A percentile compares a stretch with the other conserved stretches of the same genome.
These are phyloP conservation scores for Exophiala oligosperma DNA, from an alignment of 2,329 filamentous ascomycete genomes.

Conservation along the genomic window DNA sequence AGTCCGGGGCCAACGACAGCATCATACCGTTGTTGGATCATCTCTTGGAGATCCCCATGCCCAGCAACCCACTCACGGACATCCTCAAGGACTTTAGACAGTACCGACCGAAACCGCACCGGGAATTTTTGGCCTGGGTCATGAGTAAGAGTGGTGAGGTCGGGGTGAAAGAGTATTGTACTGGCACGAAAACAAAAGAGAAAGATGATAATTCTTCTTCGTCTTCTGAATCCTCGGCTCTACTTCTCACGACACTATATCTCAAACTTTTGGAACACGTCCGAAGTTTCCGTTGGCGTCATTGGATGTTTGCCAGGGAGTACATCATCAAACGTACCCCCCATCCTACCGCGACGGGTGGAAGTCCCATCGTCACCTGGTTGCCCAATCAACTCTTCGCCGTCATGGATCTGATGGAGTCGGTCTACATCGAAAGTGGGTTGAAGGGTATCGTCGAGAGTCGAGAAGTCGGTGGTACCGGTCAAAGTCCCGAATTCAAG, in stretches of 20 bases:
- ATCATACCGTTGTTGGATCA: conserved; percentile 92
- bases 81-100: conserved; percentile 86
- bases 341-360: conserved; percentile 50
- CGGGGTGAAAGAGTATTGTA: conserved; percentile 38
- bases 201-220: conserved; percentile 8
- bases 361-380: conserved; percentile 52
- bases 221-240: conserved; percentile 34
- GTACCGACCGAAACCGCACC: conserved; percentile 86
- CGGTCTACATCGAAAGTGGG: conserved; percentile 40
- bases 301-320: conserved; percentile 51
- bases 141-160: conserved; percentile 52
- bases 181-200: neutral
- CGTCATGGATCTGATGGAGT: conserved; percentile 52
- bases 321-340: conserved; percentile 49
- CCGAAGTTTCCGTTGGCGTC: conserved; percentile 51
- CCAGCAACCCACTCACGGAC: conserved; percentile 80
- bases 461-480: neutral
- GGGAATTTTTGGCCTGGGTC: conserved; percentile 78
- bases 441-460: conserved; percentile 14
- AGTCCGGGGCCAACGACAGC: conserved; percentile 90
- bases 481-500: conserved; percentile 8
- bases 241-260: conserved; percentile 42
- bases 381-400: conserved; percentile 49
- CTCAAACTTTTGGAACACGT: conserved; percentile 49
- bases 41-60: conserved; percentile 83